Conservation (phyloP, 768 basidiomycete species). For the Macrolepiota albuminosa region DNA sequence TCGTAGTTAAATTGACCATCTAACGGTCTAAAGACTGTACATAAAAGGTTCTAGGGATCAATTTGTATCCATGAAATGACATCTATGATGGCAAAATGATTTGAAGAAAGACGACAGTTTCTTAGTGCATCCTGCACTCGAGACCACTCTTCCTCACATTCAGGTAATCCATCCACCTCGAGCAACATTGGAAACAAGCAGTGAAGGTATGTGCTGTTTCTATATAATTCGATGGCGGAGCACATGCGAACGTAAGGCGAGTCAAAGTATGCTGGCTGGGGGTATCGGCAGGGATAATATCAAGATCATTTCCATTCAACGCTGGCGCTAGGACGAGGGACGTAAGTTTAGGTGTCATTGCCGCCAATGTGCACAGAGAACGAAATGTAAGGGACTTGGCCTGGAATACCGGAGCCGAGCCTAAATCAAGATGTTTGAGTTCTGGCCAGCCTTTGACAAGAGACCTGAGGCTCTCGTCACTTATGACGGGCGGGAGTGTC, state of each 20-base stretch:
- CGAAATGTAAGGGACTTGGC: conserved; percentile 22
- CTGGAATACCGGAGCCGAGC: conserved; percentile 17
- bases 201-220: conserved; percentile 26
- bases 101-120: background rate
- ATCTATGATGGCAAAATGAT: conserved; percentile 1
- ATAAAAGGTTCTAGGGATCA: conserved; percentile 3
- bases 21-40: background rate
- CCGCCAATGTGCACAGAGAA: conserved; percentile 23
- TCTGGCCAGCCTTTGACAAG: conserved; percentile 42
- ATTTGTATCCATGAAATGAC: background rate
- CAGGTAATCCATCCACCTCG: conserved; percentile 30
- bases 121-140: conserved; percentile 8
- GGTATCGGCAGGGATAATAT: background rate
- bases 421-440: conserved; percentile 38
- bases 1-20: background rate
- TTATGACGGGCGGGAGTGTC: conserved; percentile 32
- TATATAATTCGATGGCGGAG: conserved; percentile 22
- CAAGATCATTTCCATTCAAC: conserved; percentile 5
- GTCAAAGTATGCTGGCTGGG: conserved; percentile 23
- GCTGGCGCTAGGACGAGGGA: conserved; percentile 29
- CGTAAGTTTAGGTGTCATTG: conserved; percentile 20
- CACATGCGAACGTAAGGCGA: conserved; percentile 30
- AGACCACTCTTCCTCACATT: conserved; percentile 27
- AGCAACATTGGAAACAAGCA: conserved; percentile 35
- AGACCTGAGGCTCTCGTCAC: conserved; percentile 32